phyloP scores from a whole-genome alignment of 2,329 filamentous ascomycete genomes.

The Xylariaceae sp. region DNA sequence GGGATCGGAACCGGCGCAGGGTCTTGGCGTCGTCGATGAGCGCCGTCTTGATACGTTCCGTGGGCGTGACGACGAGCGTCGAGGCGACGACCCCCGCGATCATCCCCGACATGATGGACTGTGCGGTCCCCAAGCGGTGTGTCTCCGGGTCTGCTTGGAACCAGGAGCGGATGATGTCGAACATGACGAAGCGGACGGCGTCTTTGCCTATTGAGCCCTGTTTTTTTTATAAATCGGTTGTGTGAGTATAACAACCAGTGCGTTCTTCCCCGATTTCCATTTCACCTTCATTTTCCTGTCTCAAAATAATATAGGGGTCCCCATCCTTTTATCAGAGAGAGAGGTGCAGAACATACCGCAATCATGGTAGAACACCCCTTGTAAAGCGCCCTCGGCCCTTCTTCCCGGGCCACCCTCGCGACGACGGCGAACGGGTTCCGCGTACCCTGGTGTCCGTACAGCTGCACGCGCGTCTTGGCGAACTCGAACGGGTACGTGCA shows the following conservation, averaged over 20 bases:
- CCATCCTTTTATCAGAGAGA: no score
- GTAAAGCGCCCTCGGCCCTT: conserved; percentile 53
- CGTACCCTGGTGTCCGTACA: conserved; percentile 36
- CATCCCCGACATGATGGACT: conserved; percentile 55
- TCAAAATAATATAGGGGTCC: no score
- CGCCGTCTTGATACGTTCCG: conserved; percentile 59
- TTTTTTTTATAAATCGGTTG: not conserved
- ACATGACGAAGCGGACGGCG: conserved; percentile 57
- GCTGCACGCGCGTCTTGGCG: conserved; percentile 56
- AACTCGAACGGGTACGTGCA: conserved; percentile 56
- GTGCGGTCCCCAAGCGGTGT: conserved; percentile 46
- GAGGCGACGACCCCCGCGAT: conserved; percentile 52
- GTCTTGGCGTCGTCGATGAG: conserved; percentile 52
- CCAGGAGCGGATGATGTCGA: conserved; percentile 54
- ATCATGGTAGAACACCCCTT: conserved; percentile 51
- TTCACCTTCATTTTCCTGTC: no score
- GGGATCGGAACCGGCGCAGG: conserved; percentile 38
- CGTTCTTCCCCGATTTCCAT: no score
- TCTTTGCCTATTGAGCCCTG: conserved; percentile 56
- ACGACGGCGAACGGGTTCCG: conserved; percentile 54
- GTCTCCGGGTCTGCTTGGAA: conserved; percentile 47
- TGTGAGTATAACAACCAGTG: no score
- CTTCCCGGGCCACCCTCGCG: conserved; percentile 46
- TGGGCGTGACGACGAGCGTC: conserved; percentile 54
- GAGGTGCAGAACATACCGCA: conserved; percentile 30